These are phyloP conservation scores for Candida tallmaniae DNA, from an alignment of 805 yeast genomes.

Conservation along the genomic window DNA sequence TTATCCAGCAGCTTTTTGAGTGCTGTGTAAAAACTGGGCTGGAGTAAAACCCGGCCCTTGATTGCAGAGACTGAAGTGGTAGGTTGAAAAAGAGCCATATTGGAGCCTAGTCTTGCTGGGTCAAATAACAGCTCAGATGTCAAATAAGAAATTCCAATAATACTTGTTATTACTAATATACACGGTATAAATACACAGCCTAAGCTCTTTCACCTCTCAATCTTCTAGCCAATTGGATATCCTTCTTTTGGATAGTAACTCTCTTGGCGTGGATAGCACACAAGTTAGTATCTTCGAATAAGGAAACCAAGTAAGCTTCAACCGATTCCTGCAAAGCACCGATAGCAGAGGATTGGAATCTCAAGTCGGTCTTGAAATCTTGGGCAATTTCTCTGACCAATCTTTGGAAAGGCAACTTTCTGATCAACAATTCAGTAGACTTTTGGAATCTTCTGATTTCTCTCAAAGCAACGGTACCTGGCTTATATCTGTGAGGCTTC, in stretches of 20 bases:
- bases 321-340: slow-evolving; percentile 98
- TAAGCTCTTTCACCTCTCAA: slow-evolving; percentile 94
- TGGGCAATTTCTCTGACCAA: slow-evolving; percentile 94
- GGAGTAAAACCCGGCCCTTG: too few relatives aligned
- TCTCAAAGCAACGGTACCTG: slow-evolving; percentile 95
- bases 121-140: too few relatives aligned
- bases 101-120: too few relatives aligned
- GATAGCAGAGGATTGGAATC: slow-evolving; percentile 96
- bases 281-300: slow-evolving; percentile 96
- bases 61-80: too few relatives aligned
- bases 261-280: slow-evolving; percentile 99
- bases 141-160: too few relatives aligned
- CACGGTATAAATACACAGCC: slow-evolving; percentile 1
- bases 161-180: not conserved
- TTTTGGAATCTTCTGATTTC: slow-evolving; percentile 98
- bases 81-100: too few relatives aligned
- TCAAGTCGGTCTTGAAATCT: slow-evolving; percentile 87
- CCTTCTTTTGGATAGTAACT: slow-evolving; percentile 98
- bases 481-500: slow-evolving; percentile 95
- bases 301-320: slow-evolving; percentile 93
- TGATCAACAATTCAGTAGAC: slow-evolving; percentile 89
- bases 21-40: too few relatives aligned
- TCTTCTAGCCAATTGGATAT: slow-evolving; percentile 96
- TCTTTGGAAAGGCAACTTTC: slow-evolving; percentile 97
- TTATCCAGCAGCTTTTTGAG: too few relatives aligned